These are phyloP conservation scores for Cyberlindnera mycetangii DNA, from an alignment of 805 yeast species.

Conservation along the genomic window DNA sequence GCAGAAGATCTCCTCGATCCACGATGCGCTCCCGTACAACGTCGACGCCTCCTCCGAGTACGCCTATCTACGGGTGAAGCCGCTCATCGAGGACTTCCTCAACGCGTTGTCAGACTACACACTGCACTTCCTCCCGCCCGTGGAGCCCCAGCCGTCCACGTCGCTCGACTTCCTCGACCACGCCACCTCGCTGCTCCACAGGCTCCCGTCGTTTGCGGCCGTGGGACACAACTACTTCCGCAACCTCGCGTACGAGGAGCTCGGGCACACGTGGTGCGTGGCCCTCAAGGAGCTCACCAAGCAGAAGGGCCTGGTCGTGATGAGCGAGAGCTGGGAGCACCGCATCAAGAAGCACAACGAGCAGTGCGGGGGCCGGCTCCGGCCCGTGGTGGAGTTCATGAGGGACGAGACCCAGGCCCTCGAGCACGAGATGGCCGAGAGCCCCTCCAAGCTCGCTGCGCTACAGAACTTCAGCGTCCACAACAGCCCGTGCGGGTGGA, in stretches of 20 bases:
- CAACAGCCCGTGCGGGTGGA: constrained; percentile 25
- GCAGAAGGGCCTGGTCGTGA: constrained; percentile 30
- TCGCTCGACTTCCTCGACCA: constrained; percentile 62
- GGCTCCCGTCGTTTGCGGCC: constrained; percentile 64
- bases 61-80: constrained; percentile 70
- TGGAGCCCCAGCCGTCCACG: constrained; percentile 46
- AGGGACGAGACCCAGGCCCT: constrained; percentile 35
- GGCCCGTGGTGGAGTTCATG: constrained; percentile 42
- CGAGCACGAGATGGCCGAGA: constrained; percentile 18
- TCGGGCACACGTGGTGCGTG: constrained; percentile 55
- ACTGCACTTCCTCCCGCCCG: constrained; percentile 68
- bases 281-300: constrained; percentile 36
- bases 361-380: constrained; percentile 40
- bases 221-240: constrained; percentile 39
- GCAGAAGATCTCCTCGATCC: constrained; percentile 38
- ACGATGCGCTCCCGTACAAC: constrained; percentile 63
- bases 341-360: constrained; percentile 46
- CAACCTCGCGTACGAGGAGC: constrained; percentile 55
- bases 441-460: constrained; percentile 12
- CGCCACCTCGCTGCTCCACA: constrained; percentile 56
- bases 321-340: constrained; percentile 37
- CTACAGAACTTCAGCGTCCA: constrained; percentile 21
- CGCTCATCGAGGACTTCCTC: constrained; percentile 64
- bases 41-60: constrained; percentile 74
- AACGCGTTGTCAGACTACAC: constrained; percentile 72